phyloP scores from a whole-genome alignment of 345 rosid species.

The Lepidium africanum region DNA sequence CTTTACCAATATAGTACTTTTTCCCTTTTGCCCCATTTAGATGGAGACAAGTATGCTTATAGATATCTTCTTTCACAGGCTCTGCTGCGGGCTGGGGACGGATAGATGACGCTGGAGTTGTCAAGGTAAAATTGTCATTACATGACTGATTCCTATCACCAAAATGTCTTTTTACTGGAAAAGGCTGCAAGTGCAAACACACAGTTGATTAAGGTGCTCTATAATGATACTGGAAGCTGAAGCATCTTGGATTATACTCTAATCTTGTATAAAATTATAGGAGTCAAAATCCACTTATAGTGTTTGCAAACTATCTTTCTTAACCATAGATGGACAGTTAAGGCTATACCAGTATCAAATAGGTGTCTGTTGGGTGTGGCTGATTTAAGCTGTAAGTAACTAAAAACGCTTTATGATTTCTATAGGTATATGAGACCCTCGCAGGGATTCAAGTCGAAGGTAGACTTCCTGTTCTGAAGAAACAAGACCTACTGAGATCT shows the following conservation, averaged over 20 bases:
- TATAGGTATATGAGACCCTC: constrained; percentile 84
- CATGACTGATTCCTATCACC: not conserved
- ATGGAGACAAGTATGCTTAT: constrained; percentile 9
- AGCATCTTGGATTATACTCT: not conserved
- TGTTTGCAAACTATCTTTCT: not conserved
- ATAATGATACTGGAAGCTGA: not conserved
- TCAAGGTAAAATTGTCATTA: constrained; percentile 48
- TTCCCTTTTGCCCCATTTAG: not conserved
- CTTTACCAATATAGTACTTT: not conserved
- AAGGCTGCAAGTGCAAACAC: not conserved
- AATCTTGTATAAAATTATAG: not conserved
- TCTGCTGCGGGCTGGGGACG: constrained; percentile 98
- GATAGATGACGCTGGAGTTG: constrained; percentile 91
- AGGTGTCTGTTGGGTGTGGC: not conserved
- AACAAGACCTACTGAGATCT: constrained; percentile 53
- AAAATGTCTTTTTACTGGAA: not conserved
- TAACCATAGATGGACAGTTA: not conserved
- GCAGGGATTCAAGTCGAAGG: constrained; percentile 82
- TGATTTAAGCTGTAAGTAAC: constrained; percentile 9
- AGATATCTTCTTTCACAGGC: constrained; percentile 34
- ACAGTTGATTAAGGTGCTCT: not conserved
- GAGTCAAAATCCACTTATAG: not conserved
- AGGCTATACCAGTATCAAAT: not conserved
- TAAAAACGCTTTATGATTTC: not conserved
- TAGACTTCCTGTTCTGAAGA: constrained; percentile 60